Conservation (phyloP, 345 rosid genomes). For the Excoecaria agallocha region DNA sequence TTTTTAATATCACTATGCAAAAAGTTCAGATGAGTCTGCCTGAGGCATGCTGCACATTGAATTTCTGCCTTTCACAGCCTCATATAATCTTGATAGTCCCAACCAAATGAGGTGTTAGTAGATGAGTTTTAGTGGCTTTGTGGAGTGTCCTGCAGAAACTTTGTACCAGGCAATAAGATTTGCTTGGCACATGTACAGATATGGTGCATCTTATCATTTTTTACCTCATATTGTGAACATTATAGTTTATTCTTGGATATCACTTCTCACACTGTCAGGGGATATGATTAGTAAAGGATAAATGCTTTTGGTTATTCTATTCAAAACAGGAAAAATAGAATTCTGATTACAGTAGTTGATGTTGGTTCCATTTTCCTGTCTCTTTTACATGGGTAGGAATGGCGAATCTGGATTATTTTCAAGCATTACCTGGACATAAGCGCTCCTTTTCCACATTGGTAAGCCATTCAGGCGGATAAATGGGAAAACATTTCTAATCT, state of each 20-base stretch:
- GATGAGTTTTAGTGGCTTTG: too few species aligned
- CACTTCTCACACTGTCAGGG: not conserved
- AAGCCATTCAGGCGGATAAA: not conserved
- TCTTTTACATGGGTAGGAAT: slow-evolving; percentile 2
- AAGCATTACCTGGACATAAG: slow-evolving; percentile 15
- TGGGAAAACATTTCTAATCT: not conserved
- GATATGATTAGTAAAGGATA: not conserved
- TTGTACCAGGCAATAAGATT: too few species aligned
- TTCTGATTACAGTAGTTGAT: not conserved
- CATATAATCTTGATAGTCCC: too few species aligned
- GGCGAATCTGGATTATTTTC: not conserved
- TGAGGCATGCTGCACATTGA: too few species aligned
- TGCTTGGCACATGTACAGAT: too few species aligned
- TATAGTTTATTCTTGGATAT: not conserved
- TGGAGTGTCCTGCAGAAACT: too few species aligned
- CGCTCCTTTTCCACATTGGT: slow-evolving; percentile 21
- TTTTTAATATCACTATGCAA: too few species aligned
- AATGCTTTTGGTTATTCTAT: not conserved
- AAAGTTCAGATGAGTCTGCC: too few species aligned
- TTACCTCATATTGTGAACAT: not conserved
- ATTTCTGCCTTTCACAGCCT: too few species aligned
- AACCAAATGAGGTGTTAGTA: too few species aligned
- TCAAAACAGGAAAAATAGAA: not conserved
- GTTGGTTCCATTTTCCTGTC: not conserved
- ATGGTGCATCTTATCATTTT: not conserved